These are phyloP conservation scores for Teunomyces gatunensis DNA, from an alignment of 805 yeast genomes.

Conservation along the genomic window DNA sequence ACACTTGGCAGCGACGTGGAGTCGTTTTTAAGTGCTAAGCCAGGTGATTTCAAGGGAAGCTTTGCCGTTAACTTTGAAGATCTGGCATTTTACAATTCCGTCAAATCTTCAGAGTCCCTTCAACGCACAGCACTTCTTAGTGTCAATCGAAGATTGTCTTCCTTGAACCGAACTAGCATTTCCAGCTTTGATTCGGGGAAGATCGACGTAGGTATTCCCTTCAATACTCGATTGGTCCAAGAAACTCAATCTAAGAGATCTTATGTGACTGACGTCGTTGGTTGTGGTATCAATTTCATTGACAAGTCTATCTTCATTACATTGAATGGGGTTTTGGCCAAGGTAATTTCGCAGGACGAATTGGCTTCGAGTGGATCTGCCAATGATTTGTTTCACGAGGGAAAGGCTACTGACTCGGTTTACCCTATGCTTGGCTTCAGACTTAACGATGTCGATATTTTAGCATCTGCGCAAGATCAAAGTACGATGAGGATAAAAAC, in stretches of 20 bases:
- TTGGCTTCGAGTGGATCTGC: slow-evolving; percentile 18
- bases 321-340: slow-evolving; percentile 64
- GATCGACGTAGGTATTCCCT: slow-evolving; percentile 35
- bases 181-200: slow-evolving; percentile 32
- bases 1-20: slow-evolving; percentile 18
- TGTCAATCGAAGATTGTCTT: slow-evolving; percentile 35
- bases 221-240: slow-evolving; percentile 23
- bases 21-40: slow-evolving; percentile 29
- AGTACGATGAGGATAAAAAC: slow-evolving; percentile 34
- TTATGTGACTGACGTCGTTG: slow-evolving; percentile 59
- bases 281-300: slow-evolving; percentile 77
- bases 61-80: slow-evolving; percentile 41
- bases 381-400: slow-evolving; percentile 14
- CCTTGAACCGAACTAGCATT: slow-evolving; percentile 23
- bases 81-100: slow-evolving; percentile 37
- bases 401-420: slow-evolving; percentile 18
- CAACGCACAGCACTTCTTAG: slow-evolving; percentile 32
- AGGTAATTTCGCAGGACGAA: slow-evolving; percentile 23
- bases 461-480: slow-evolving; percentile 3
- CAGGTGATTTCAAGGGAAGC: slow-evolving; percentile 42
- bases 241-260: slow-evolving; percentile 37
- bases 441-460: slow-evolving; percentile 18
- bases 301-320: slow-evolving; percentile 69
- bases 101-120: slow-evolving; percentile 26
- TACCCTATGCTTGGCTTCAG: slow-evolving; percentile 37